phyloP scores from a whole-genome alignment of 1,284 basidiomycete genomes.

The Cryptococcus sp. region DNA sequence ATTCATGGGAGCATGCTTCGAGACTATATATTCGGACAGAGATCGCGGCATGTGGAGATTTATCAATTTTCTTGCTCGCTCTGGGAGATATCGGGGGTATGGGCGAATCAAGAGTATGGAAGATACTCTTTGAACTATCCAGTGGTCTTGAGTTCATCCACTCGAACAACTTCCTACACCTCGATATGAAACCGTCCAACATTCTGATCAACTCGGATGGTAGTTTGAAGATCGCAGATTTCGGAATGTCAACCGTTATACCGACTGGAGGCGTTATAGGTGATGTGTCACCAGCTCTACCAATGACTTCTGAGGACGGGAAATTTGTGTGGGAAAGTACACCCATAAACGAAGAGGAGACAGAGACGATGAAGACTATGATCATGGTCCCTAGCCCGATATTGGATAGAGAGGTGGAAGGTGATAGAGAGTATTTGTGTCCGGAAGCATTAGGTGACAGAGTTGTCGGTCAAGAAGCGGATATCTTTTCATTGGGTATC shows the following conservation, averaged over 20 bases:
- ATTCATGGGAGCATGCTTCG: slow-evolving; percentile 93
- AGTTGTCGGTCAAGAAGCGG: slow-evolving; percentile 80
- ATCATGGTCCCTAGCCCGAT: slow-evolving; percentile 24
- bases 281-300: slow-evolving; percentile 48
- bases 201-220: slow-evolving; percentile 85
- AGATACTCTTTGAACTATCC: slow-evolving; percentile 77
- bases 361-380: slow-evolving; percentile 10
- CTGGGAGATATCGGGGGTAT: slow-evolving; percentile 77
- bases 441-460: slow-evolving; percentile 85
- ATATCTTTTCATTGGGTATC: slow-evolving; percentile 96
- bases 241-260: slow-evolving; percentile 69
- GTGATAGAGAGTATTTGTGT: slow-evolving; percentile 93
- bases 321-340: slow-evolving; percentile 21
- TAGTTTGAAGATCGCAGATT: slow-evolving; percentile 92
- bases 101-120: slow-evolving; percentile 95
- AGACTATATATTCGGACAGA: slow-evolving; percentile 86
- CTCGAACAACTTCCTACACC: slow-evolving; percentile 76
- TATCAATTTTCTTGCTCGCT: slow-evolving; percentile 81
- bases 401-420: slow-evolving; percentile 60
- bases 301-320: slow-evolving; percentile 48
- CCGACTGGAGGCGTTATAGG: slow-evolving; percentile 40
- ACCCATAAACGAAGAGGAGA: slow-evolving; percentile 30
- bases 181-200: slow-evolving; percentile 96
- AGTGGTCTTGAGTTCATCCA: slow-evolving; percentile 85
- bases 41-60: slow-evolving; percentile 85